Evolutionary conservation across 2,329 filamentous ascomycete species (phyloP), one percentile per base, ranked within the genome.

Genomic region (Monosporascus sp.): DNA sequence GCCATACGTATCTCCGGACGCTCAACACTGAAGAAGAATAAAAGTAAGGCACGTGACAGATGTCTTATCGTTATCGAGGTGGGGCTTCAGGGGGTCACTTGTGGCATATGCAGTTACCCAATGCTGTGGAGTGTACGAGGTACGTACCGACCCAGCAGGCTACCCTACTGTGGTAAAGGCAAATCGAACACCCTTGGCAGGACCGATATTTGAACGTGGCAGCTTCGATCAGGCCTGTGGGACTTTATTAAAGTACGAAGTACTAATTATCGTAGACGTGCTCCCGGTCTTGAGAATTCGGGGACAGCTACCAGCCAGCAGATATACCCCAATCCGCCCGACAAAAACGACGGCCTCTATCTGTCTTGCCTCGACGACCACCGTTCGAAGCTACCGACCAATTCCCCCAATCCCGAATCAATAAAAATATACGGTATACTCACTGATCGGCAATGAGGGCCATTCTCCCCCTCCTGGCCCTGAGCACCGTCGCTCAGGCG

Each of bases 401-500:
- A 38, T 17, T 17, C 37, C 3, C 57, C 52, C 55, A 50, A 56
- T 38, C n/a, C 6, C 38, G 38, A 40, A 40, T 20, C 37, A 54
- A 20, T 16, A 53, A 17, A 56, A 1, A 20, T n/a, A 41, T 20
- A 41, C 17, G 20, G 47, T 48, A 44, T n/a, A 49, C 37, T 34
- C 48, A 52, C 43, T n/a, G 43, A 46, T 46, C 43, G 43, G 24
- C 56, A 46, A 87, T 87, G 84, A 82, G 79, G 70, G 68, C 76
- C 56, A 72, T 88, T 66, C 76, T 89, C 57, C 74, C 88, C 55
- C 73, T 90, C 61, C 78, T 91, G 66, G 79, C 87, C 57, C 77
- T 92, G 72, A 75, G 76, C 71, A 74, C 79, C 53, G 75, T 81
- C 56, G 84, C 88, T 58, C 88, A 91, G 69, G 91, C 92, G 53